A percentile compares a stretch with the other conserved stretches of the same genome.
Evolutionary conservation across 768 basidiomycete species (phyloP).

Genomic region (Russula emetica): DNA sequence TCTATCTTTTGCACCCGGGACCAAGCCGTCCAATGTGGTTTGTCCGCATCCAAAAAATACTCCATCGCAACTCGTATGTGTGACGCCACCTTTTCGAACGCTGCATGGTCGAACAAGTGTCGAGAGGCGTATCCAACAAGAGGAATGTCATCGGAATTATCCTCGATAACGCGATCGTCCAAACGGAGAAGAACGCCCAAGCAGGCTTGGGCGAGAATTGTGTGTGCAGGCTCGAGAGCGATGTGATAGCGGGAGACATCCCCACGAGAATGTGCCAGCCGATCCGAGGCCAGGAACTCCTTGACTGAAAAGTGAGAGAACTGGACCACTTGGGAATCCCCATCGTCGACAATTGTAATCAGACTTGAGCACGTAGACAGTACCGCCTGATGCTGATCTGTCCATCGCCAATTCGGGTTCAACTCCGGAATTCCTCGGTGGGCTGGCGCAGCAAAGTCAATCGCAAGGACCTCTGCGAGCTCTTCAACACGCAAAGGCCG

Average conservation of each 20-base stretch:
- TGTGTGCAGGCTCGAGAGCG: neutral
- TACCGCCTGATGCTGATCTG: neutral
- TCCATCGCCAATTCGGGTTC: slow-evolving; percentile 1
- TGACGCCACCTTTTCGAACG: neutral
- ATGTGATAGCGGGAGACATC: slow-evolving; percentile 4
- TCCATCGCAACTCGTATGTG: neutral
- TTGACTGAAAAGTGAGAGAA: slow-evolving; percentile 18
- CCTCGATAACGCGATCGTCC: neutral
- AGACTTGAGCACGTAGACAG: slow-evolving; percentile 13
- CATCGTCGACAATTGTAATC: neutral
- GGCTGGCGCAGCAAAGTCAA: slow-evolving; percentile 5
- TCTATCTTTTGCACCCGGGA: neutral
- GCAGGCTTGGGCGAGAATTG: slow-evolving; percentile 3
- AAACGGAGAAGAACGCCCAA: slow-evolving; percentile 3
- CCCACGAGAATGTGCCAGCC: neutral
- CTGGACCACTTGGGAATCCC: neutral
- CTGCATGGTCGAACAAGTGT: slow-evolving; percentile 11
- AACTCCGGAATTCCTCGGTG: neutral
- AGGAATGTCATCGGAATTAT: neutral
- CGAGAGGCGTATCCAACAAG: neutral
- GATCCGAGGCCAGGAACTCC: slow-evolving; percentile 10
- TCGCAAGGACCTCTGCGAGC: slow-evolving; percentile 14
- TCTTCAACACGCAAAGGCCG: slow-evolving; percentile 1
- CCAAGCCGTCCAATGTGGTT: slow-evolving; percentile 11
- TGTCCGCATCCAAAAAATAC: slow-evolving; percentile 1